Base-by-base conservation (phyloP, 495 filamentous ascomycete species). In the Annulohypoxylon bovei region DNA sequence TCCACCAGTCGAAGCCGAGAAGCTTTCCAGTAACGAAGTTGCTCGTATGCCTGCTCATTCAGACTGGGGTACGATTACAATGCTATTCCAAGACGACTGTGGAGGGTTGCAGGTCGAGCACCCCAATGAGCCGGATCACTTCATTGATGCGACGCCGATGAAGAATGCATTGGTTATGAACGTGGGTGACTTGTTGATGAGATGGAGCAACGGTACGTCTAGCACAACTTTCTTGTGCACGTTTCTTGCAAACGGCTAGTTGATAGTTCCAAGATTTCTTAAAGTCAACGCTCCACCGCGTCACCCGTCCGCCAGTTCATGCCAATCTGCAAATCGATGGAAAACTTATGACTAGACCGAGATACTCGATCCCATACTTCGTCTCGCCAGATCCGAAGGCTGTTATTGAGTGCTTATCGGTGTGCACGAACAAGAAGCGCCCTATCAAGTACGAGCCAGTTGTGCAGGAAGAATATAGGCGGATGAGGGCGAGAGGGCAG, bases 301-400 rank as follows among this genome's bases (percentile, higher is more conserved):
- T 89, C 5, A 80, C 77, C 6, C 57, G 84, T 6, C 85, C 86
- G 32, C 76, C 79, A 3, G 70, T 72, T 1, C 70, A 81, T 0
- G 60, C 69, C 0, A 77, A 83, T 67, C 70, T 74, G 23, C 76
- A 80, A 42, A 72, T 76, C 12, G 77, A 81, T 6, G 60, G 70
- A n/a, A 66, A 80, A 16, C 71, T 80, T 6, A 84, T 88, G 78
- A 87, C 85, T 2, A 77, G 78, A 53, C 77, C 83, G 30, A 77
- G 88, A 30, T 90, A 87, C 62, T 89, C 87, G 12, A 90, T 90
- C 67, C 87, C 88, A 3, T 90, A 87, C 75, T 91, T 90, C 67
- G 77, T 89, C 53, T 78, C 81, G 23, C 84, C 87, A 0, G 85
- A 90, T 71, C 77, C 80, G 32, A 80, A 85, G 32, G 75, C 81